A percentile compares a stretch with the other conserved stretches of the same genome.
phyloP scores from a whole-genome alignment of 169 alveolate species.

The Plasmodium inui region DNA sequence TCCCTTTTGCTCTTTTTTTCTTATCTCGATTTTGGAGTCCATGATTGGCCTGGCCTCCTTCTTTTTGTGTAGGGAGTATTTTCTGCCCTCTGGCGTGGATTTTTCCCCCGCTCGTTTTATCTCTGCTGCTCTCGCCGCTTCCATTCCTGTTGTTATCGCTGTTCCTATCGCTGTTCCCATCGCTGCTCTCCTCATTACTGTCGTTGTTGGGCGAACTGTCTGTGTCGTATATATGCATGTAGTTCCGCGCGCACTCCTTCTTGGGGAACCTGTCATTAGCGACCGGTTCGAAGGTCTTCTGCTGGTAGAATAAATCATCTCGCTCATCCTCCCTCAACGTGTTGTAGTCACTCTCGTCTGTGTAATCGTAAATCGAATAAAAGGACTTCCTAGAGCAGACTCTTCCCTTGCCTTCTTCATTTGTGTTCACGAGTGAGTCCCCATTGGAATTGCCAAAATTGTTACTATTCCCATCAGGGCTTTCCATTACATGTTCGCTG shows the following conservation, averaged over 20 bases:
- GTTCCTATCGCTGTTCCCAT: not conserved
- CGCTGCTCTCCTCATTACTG: not conserved
- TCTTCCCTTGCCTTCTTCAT: not conserved
- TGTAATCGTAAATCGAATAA: constrained; percentile 54
- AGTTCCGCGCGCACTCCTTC: not conserved
- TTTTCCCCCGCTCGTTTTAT: too few relatives aligned
- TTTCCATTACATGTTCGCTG: not conserved
- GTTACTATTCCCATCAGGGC: not conserved
- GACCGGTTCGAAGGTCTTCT: not conserved
- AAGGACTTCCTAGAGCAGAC: constrained; percentile 45
- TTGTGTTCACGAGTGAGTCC: not conserved
- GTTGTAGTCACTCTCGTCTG: constrained; percentile 49
- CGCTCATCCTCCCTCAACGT: not conserved
- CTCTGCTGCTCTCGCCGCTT: not conserved
- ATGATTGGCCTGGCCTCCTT: not conserved
- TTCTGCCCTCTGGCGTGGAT: not conserved
- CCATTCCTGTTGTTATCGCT: not conserved
- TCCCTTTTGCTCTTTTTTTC: not conserved
- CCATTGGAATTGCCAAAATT: not conserved
- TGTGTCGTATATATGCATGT: constrained; percentile 52
- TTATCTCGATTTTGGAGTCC: not conserved
- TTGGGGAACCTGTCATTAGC: not conserved
- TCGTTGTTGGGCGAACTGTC: constrained; percentile 9
- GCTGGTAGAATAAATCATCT: not conserved
- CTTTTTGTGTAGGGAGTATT: not conserved